A percentile compares a stretch with the other conserved stretches of the same genome.
Evolutionary conservation across 768 basidiomycete genomes (phyloP).

Genomic region (Cyclocybe cylindracea): DNA sequence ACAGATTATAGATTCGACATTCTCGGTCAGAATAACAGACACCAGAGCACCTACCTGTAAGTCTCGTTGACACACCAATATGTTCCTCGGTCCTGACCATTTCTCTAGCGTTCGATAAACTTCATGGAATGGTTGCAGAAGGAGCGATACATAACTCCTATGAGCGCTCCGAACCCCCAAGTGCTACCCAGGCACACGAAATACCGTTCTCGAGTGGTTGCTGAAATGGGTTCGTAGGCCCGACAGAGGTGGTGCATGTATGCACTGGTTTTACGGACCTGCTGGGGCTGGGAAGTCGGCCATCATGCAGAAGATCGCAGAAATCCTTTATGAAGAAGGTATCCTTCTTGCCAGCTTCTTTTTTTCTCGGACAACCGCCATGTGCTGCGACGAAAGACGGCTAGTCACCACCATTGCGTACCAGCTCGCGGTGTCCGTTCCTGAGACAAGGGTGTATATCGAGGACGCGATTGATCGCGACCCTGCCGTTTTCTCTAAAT

Average conservation of each 20-base stretch:
- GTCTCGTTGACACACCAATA: too few species aligned
- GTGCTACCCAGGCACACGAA: constrained; percentile 6
- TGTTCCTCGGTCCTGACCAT: too few species aligned
- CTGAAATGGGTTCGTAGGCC: not conserved
- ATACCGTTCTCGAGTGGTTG: not conserved
- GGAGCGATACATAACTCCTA: constrained; percentile 6
- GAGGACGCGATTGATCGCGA: constrained; percentile 11
- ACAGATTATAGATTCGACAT: too few species aligned
- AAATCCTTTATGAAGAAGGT: constrained; percentile 11
- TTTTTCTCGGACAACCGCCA: too few species aligned
- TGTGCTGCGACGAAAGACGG: constrained; percentile 20
- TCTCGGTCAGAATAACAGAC: too few species aligned
- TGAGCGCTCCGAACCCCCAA: constrained; percentile 3
- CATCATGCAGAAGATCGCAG: constrained; percentile 7
- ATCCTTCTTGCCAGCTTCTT: constrained; percentile 27
- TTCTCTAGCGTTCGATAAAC: too few species aligned
- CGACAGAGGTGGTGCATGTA: too few species aligned
- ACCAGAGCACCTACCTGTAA: too few species aligned
- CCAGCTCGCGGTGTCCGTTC: constrained; percentile 21
- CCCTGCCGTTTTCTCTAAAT: constrained; percentile 13
- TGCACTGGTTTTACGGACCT: constrained; percentile 4
- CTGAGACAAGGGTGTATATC: constrained; percentile 4
- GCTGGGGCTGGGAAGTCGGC: constrained; percentile 8
- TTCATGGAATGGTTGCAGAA: too few species aligned
- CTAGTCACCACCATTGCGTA: constrained; percentile 31